Evolutionary conservation across 2,329 filamentous ascomycete genomes (phyloP).

Genomic region (Beauveria varroae): DNA sequence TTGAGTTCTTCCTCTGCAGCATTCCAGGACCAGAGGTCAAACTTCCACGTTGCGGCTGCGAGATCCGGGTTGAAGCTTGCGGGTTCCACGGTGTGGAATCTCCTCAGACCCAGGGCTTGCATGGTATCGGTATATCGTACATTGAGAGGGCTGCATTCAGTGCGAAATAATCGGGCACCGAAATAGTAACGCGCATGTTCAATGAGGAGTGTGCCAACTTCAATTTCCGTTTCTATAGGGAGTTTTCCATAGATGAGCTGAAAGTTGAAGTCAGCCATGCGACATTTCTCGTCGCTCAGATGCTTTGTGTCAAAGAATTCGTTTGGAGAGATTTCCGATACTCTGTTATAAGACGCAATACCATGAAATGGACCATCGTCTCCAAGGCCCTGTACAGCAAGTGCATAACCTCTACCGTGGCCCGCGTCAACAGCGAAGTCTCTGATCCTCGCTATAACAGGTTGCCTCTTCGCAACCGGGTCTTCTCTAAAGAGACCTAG

Average conservation of each 20-base stretch:
- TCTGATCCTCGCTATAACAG: neutral
- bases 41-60: neutral
- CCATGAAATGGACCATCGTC: neutral
- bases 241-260: neutral
- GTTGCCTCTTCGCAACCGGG: neutral
- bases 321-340: neutral
- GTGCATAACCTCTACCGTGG: neutral
- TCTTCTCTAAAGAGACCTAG: neutral
- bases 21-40: neutral
- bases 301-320: neutral
- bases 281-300: neutral
- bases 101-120: neutral
- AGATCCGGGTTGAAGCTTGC: neutral
- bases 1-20: neutral
- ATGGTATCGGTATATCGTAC: neutral
- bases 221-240: neutral
- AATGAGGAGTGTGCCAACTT: neutral
- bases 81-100: neutral
- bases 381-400: neutral
- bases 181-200: neutral
- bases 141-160: conserved; percentile 1
- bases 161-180: neutral
- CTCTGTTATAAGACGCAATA: neutral
- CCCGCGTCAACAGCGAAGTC: neutral
- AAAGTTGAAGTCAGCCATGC: conserved; percentile 6